A percentile compares a stretch with the other conserved stretches of the same genome.
Conservation (phyloP, 768 basidiomycete species). For the Daedalea quercina region DNA sequence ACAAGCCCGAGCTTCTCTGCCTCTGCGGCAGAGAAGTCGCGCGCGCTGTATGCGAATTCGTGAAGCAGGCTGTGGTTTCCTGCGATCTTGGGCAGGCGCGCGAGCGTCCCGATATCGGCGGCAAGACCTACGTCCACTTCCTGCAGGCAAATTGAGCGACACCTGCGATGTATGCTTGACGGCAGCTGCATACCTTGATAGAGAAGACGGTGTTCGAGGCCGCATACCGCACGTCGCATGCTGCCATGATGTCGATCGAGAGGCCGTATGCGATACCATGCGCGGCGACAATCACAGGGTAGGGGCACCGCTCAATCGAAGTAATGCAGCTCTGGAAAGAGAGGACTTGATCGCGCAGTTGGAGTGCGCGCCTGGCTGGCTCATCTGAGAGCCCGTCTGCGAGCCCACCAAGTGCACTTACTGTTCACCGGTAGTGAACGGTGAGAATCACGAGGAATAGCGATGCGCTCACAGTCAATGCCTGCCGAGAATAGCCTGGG, state of each 20-base stretch:
- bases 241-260: slow-evolving; percentile 66
- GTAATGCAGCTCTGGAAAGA: slow-evolving; percentile 69
- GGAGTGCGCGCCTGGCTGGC: slow-evolving; percentile 29
- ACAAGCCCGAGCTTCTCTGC: slow-evolving; percentile 68
- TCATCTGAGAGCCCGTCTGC: neutral
- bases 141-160: slow-evolving; percentile 28
- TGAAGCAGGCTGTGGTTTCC: slow-evolving; percentile 67
- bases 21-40: slow-evolving; percentile 62
- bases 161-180: neutral
- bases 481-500: slow-evolving; percentile 81
- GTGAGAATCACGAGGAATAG: neutral
- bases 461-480: slow-evolving; percentile 53
- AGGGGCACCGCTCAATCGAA: slow-evolving; percentile 56
- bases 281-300: slow-evolving; percentile 80
- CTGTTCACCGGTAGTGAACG: slow-evolving; percentile 11
- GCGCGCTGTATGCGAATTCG: slow-evolving; percentile 73
- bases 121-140: slow-evolving; percentile 86
- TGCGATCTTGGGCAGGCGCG: slow-evolving; percentile 70
- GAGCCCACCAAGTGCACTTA: slow-evolving; percentile 16
- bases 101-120: slow-evolving; percentile 83
- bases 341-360: slow-evolving; percentile 39
- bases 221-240: slow-evolving; percentile 77
- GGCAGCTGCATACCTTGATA: slow-evolving; percentile 56
- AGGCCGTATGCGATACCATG: slow-evolving; percentile 74
- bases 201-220: slow-evolving; percentile 55